Evolutionary conservation across 768 basidiomycete species (phyloP), one percentile per base, ranked within the genome.

Genomic region (Amylocystis lapponica): DNA sequence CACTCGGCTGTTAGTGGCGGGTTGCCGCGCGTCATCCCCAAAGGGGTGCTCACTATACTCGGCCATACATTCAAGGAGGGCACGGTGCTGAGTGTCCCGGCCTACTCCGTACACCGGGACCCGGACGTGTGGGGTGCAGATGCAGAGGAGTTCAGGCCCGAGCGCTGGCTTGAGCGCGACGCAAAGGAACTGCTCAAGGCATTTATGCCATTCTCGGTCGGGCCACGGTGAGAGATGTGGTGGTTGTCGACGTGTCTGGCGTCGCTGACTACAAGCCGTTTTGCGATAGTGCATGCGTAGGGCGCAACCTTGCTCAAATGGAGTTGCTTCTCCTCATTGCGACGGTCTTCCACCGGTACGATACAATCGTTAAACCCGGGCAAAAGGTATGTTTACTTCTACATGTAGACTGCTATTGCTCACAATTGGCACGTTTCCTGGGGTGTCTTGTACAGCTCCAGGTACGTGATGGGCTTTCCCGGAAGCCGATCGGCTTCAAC

Each of bases 311-410:
- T 31, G 43, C 43, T 8, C 21, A 34, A 8, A 27, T 29, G 36
- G 36, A 45, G 36, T 29, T 45, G 13, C 69, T 79, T 54, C 72
- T 90, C 39, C 90, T 93, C 53, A 63, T 89, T 30, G 75, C 85
- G 11, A 84, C 86, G 3, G 74, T 91, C 50, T 61, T 87, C 56
- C 72, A 84, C 17, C 71, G 83, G 30, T 93, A 81, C 53, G 72
- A 86, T 37, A 74, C 88, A 49, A 76, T 84, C 3, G 66, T 88
- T 12, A 73, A 79, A 54, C 58, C 70, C 17, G 70, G 76, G 30
- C 64, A 78, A 41, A 64, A 62, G 57, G 84, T 81, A 49, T 46
- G 42, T 36, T 4, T n/a, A 2, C 42, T 16, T 6, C 7, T 11
- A 30, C 25, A 19, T 25, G 16, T 20, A 27, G 19, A 12, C 33